Evolutionary conservation across 768 basidiomycete species (phyloP).

Genomic region (Suillus discolor): DNA sequence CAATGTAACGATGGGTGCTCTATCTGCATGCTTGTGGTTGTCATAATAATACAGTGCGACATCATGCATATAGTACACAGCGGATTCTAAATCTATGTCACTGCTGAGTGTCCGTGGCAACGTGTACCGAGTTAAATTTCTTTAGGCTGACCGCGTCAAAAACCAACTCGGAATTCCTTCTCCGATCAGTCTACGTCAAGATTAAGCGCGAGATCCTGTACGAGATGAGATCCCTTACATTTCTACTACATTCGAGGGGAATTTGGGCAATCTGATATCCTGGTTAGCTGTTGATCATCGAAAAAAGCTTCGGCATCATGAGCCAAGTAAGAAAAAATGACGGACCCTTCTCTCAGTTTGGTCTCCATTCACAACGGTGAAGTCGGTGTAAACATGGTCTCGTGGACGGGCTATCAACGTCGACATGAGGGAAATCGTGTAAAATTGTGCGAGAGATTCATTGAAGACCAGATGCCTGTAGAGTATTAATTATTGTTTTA

Average conservation of each 20-base stretch:
- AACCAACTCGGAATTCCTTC: constrained; percentile 20
- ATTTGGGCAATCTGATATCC: constrained; percentile 16
- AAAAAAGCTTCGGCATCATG: not conserved
- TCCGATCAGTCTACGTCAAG: constrained; percentile 11
- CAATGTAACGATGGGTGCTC: not conserved
- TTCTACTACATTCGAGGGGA: constrained; percentile 14
- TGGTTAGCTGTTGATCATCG: constrained; percentile 13
- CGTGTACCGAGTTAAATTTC: constrained; percentile 10
- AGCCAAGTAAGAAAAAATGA: constrained; percentile 6
- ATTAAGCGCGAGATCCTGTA: not conserved
- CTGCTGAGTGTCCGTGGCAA: not conserved
- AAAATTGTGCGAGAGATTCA: constrained; percentile 36
- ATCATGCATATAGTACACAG: not conserved
- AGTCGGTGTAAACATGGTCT: constrained; percentile 18
- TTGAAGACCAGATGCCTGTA: constrained; percentile 33
- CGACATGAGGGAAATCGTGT: constrained; percentile 38
- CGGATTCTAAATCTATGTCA: not conserved
- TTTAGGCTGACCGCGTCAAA: constrained; percentile 22
- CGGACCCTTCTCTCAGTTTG: constrained; percentile 25
- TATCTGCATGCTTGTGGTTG: not conserved
- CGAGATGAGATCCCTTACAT: constrained; percentile 10
- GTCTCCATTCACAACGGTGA: constrained; percentile 26
- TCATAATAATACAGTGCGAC: constrained; percentile 3
- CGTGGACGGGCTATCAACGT: constrained; percentile 34
- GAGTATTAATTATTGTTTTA: not conserved